phyloP scores from a whole-genome alignment of 768 basidiomycete species.

The Tricholoma sp. region DNA sequence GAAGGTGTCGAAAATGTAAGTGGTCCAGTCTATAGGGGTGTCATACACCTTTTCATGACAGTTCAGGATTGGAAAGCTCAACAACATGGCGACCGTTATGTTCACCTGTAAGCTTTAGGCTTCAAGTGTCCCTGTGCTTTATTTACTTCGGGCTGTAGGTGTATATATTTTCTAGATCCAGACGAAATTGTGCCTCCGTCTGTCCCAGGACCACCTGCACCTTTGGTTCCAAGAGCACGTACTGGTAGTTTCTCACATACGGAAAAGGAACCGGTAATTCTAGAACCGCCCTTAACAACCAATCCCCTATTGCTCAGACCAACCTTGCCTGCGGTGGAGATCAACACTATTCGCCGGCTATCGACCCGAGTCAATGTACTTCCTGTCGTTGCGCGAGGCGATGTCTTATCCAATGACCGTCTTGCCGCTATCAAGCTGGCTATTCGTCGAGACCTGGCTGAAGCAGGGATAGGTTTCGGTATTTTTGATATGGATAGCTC shows the following conservation, averaged over 20 bases:
- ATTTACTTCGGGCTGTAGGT: conserved; percentile 39
- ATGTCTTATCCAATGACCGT: conserved; percentile 77
- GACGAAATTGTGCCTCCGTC: conserved; percentile 72
- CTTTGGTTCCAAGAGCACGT: conserved; percentile 63
- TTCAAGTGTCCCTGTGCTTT: neutral
- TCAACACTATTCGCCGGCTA: conserved; percentile 72
- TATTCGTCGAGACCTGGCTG: conserved; percentile 74
- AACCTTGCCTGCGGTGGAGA: conserved; percentile 65
- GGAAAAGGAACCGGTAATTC: conserved; percentile 71
- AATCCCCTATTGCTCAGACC: conserved; percentile 66
- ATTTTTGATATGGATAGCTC: conserved; percentile 77
- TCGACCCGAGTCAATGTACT: conserved; percentile 84
- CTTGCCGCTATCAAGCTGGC: conserved; percentile 76
- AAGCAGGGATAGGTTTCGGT: conserved; percentile 84
- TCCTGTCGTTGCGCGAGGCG: conserved; percentile 79
- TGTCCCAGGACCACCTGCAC: conserved; percentile 60
- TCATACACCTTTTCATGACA: conserved; percentile 14
- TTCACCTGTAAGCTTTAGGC: conserved; percentile 61
- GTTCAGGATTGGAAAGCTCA: conserved; percentile 66
- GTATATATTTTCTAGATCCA: conserved; percentile 86
- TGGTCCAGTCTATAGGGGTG: conserved; percentile 21
- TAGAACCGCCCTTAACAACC: conserved; percentile 73
- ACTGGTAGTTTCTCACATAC: conserved; percentile 68
- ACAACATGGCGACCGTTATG: conserved; percentile 65
- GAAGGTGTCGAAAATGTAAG: conserved; percentile 78